Conservation (phyloP, 371 early-diverging fungal species). For the Phascolomyces articulosus region DNA sequence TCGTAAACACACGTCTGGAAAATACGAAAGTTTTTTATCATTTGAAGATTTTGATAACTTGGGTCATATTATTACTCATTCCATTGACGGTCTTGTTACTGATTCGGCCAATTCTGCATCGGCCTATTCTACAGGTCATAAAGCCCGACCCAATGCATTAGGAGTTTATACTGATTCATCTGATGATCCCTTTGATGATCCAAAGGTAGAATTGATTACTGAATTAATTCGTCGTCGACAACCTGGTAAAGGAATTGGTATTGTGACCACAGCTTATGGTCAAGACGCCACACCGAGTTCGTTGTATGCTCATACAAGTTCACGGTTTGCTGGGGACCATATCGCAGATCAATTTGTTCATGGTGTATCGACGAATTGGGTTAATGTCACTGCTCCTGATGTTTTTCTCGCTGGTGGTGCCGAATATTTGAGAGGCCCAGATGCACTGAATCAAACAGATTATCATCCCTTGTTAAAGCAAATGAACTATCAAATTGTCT, state of each 20-base stretch:
- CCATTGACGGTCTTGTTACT: slow-evolving; percentile 72
- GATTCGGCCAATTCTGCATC: slow-evolving; percentile 81
- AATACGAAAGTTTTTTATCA: slow-evolving; percentile 58
- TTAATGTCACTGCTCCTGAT: slow-evolving; percentile 58
- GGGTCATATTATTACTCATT: slow-evolving; percentile 73
- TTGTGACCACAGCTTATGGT: slow-evolving; percentile 72
- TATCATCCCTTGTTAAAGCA: slow-evolving; percentile 56
- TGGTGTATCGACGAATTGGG: slow-evolving; percentile 48
- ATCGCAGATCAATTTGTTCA: slow-evolving; percentile 70
- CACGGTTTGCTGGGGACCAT: slow-evolving; percentile 49
- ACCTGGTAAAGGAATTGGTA: slow-evolving; percentile 70
- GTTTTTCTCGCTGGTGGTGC: slow-evolving; percentile 74
- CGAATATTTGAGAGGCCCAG: slow-evolving; percentile 55
- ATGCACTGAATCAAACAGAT: slow-evolving; percentile 57
- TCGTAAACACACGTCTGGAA: slow-evolving; percentile 58
- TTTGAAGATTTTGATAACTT: slow-evolving; percentile 69
- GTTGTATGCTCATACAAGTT: slow-evolving; percentile 66
- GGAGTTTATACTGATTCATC: slow-evolving; percentile 71
- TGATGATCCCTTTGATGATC: slow-evolving; percentile 56
- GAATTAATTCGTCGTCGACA: slow-evolving; percentile 74
- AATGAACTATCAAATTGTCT: slow-evolving; percentile 63
- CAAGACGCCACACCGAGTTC: slow-evolving; percentile 79
- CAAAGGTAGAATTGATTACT: slow-evolving; percentile 67
- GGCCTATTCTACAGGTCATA: slow-evolving; percentile 73
- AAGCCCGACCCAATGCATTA: slow-evolving; percentile 61